A percentile compares a stretch with the other conserved stretches of the same genome.
These are phyloP conservation scores for Malus hybrid DNA, from an alignment of 331 rosid genomes.

Conservation along the genomic window DNA sequence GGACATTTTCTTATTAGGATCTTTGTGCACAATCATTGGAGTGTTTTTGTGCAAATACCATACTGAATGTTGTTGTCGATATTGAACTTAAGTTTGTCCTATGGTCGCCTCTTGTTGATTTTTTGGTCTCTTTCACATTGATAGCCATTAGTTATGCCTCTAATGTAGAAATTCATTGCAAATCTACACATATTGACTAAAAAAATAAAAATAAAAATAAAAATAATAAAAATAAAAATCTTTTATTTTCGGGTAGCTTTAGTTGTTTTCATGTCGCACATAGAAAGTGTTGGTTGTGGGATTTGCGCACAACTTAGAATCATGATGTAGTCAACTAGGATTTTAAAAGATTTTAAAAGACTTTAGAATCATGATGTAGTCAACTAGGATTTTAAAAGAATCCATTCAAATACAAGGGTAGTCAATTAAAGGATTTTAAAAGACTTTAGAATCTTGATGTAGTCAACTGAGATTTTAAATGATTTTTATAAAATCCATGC, in stretches of 20 bases:
- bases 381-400: too few species aligned
- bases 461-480: too few species aligned
- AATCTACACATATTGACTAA: not conserved
- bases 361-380: too few species aligned
- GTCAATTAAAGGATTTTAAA: too few species aligned
- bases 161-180: not conserved
- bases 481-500: too few species aligned
- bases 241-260: conserved; percentile 62
- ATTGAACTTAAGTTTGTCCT: not conserved
- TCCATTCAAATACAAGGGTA: too few species aligned
- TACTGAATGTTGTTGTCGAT: not conserved
- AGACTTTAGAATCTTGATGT: too few species aligned
- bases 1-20: not conserved
- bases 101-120: not conserved
- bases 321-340: too few species aligned
- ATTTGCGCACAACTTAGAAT: too few species aligned
- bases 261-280: conserved; percentile 26
- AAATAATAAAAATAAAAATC: too few species aligned
- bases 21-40: not conserved
- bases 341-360: too few species aligned
- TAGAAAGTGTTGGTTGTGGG: too few species aligned
- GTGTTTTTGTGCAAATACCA: not conserved
- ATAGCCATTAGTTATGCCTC: not conserved
- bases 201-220: not conserved
- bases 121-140: not conserved